These are phyloP conservation scores for Lodderomyces jiufengensis DNA, from an alignment of 1,139 yeast species.

Conservation along the genomic window DNA sequence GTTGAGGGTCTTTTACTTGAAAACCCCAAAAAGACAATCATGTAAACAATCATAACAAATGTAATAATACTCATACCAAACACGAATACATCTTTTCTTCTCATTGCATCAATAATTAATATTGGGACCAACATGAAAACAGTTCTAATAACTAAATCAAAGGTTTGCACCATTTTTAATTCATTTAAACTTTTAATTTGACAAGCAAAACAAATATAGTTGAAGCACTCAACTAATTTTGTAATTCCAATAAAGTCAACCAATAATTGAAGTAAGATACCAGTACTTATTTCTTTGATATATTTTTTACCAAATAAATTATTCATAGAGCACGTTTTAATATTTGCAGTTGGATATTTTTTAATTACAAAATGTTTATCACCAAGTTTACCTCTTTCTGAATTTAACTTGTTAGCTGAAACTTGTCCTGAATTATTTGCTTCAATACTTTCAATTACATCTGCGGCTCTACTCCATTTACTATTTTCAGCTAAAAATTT, in stretches of 20 bases:
- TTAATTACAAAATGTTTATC: conserved; percentile 25
- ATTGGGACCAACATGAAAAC: conserved; percentile 26
- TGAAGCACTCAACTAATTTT: conserved; percentile 24
- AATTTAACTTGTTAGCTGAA: conserved; percentile 3
- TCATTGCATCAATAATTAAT: conserved; percentile 32
- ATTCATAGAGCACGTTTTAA: conserved; percentile 19
- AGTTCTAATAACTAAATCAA: conserved; percentile 22
- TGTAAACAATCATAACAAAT: conserved; percentile 9
- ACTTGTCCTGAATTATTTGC: conserved; percentile 6
- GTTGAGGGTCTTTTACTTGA: conserved; percentile 2
- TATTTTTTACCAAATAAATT: conserved; percentile 21
- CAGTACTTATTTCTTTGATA: conserved; percentile 21
- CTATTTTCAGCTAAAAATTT: conserved; percentile 31
- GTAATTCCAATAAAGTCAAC: conserved; percentile 25
- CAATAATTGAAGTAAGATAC: conserved; percentile 22
- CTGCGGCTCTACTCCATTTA: conserved; percentile 32
- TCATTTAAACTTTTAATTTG: conserved; percentile 20
- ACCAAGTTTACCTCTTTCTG: conserved; percentile 12
- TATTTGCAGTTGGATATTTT: conserved; percentile 24
- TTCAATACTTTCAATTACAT: conserved; percentile 18
- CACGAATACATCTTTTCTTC: conserved; percentile 46
- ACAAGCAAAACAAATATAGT: conserved; percentile 27
- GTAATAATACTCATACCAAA: conserved; percentile 28
- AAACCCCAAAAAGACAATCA: conserved; percentile 11
- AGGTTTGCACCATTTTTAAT: conserved; percentile 17